Evolutionary conservation across 2,329 filamentous ascomycete species (phyloP).

Genomic region (Fusarium sp.): DNA sequence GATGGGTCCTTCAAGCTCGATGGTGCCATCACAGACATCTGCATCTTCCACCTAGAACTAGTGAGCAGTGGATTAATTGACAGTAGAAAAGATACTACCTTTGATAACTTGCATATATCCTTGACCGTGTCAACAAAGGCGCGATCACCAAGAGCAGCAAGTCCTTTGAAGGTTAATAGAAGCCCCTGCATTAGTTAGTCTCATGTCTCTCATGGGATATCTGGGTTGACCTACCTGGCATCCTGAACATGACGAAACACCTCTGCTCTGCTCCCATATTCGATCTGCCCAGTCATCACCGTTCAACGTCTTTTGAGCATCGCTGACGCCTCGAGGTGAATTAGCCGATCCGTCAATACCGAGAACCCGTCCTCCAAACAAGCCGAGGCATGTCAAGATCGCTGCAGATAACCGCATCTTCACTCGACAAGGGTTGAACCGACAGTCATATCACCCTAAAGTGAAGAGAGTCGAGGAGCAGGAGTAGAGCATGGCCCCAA

Average conservation of each 20-base stretch:
- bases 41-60: constrained; percentile 58
- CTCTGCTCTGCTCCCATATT: constrained; percentile 30
- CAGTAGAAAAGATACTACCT: constrained; percentile 34
- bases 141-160: constrained; percentile 57
- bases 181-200: constrained; percentile 43
- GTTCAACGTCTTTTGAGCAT: constrained; percentile 24
- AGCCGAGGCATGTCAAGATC: constrained; percentile 20
- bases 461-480: background rate
- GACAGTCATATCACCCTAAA: background rate
- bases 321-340: constrained; percentile 5
- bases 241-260: constrained; percentile 37
- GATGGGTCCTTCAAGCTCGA: constrained; percentile 65
- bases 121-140: constrained; percentile 52
- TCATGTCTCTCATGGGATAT: background rate
- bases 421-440: background rate
- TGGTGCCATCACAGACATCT: constrained; percentile 67
- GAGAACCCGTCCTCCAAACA: constrained; percentile 14
- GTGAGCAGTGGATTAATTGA: background rate
- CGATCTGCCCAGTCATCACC: constrained; percentile 27
- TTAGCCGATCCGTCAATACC: constrained; percentile 11
- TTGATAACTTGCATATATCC: constrained; percentile 49
- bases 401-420: constrained; percentile 21
- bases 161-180: constrained; percentile 55
- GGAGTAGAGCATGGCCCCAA: background rate
- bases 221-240: constrained; percentile 23